Evolutionary conservation across 768 basidiomycete genomes (phyloP).

Genomic region (Lentinula guzmanii): DNA sequence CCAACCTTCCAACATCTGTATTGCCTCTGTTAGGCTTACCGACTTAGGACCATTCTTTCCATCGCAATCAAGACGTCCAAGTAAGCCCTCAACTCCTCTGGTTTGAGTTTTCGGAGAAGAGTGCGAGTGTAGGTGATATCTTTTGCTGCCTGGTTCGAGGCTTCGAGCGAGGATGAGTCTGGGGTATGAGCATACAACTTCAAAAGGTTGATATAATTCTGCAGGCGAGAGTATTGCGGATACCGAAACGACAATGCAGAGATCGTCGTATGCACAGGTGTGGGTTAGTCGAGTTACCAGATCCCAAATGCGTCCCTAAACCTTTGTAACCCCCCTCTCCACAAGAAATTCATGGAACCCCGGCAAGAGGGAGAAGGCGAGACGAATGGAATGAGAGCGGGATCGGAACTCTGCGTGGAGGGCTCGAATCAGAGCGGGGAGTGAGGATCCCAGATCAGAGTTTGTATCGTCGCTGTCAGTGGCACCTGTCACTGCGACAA

Average conservation of each 20-base stretch:
- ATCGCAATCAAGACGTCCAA: not conserved
- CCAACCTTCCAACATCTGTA: not conserved
- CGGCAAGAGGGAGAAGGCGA: conserved; percentile 43
- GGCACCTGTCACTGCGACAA: not conserved
- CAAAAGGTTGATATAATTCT: conserved; percentile 3
- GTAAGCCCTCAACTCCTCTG: not conserved
- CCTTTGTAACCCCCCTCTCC: conserved; percentile 33
- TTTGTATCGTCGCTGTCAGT: not conserved
- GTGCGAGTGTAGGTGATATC: not conserved
- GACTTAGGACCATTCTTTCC: not conserved
- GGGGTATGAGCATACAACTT: not conserved
- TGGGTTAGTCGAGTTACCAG: not conserved
- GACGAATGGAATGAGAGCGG: conserved; percentile 27
- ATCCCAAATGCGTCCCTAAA: conserved; percentile 20
- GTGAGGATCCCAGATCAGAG: conserved; percentile 6
- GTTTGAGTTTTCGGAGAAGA: not conserved
- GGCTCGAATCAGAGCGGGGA: conserved; percentile 23
- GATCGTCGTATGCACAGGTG: not conserved
- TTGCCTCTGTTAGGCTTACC: not conserved
- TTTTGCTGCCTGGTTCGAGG: not conserved
- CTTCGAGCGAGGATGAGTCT: not conserved
- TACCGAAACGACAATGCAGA: not conserved
- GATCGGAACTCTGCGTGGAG: conserved; percentile 31
- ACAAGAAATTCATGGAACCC: conserved; percentile 38
- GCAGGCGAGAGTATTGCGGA: not conserved